Evolutionary conservation across 164 flowering plant genomes (phyloP).

Genomic region (Chimonanthus salicifolius): DNA sequence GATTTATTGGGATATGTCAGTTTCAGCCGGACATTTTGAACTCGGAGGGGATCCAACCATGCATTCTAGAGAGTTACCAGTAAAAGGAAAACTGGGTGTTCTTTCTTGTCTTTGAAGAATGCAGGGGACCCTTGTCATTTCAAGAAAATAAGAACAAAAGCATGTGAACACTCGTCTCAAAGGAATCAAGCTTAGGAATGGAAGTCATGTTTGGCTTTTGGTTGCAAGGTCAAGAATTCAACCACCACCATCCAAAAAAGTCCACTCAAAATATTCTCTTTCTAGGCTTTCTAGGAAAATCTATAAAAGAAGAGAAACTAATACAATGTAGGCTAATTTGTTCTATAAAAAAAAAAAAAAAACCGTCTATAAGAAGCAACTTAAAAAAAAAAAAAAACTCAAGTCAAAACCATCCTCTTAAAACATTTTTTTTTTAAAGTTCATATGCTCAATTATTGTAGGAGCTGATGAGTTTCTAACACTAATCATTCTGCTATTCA

Average conservation of each 20-base stretch:
- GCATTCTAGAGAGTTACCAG: neutral
- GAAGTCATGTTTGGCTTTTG: conserved; percentile 2
- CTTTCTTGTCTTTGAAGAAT: neutral
- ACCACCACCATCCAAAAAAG: neutral
- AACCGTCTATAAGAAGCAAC: no score
- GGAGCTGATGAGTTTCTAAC: neutral
- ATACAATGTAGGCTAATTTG: neutral
- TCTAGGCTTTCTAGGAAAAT: neutral
- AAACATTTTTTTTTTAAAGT: neutral
- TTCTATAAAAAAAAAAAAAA: neutral
- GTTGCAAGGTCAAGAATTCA: neutral
- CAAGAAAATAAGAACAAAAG: neutral
- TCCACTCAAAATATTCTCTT: conserved; percentile 3
- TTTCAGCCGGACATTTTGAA: neutral
- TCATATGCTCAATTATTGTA: neutral
- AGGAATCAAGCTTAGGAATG: neutral
- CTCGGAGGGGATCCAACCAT: neutral
- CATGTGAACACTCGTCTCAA: neutral
- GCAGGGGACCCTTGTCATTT: neutral
- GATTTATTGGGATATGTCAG: no score
- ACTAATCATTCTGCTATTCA: neutral
- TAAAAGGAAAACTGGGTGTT: neutral
- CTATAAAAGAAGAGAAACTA: neutral
- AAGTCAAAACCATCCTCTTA: conserved; percentile 1
- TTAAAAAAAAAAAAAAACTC: neutral